Conservation (phyloP, 2,329 filamentous ascomycete species). For the Leptodontidium sp. region DNA sequence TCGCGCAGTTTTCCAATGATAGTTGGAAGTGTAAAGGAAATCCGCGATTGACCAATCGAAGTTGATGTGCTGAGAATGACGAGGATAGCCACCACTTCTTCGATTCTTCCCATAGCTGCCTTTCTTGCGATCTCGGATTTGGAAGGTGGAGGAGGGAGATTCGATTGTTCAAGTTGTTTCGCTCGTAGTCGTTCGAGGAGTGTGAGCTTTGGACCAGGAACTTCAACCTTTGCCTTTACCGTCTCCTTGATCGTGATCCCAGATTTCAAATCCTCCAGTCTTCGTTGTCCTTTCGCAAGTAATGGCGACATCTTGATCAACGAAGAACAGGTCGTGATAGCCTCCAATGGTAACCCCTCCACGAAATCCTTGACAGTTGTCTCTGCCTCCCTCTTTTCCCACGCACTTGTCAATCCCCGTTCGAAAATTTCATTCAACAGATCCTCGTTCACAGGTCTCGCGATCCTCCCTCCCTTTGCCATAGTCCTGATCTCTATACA, state of each 20-base stretch:
- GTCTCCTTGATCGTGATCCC: constrained; percentile 63
- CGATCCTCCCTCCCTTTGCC: constrained; percentile 42
- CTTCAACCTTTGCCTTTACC: constrained; percentile 49
- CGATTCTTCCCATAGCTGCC: constrained; percentile 71
- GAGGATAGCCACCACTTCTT: constrained; percentile 73
- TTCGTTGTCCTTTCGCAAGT: constrained; percentile 71
- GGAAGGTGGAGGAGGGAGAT: constrained; percentile 54
- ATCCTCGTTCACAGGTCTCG: constrained; percentile 57
- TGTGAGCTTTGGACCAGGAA: constrained; percentile 60
- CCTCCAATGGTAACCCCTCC: constrained; percentile 61
- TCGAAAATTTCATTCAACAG: constrained; percentile 63
- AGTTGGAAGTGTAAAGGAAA: constrained; percentile 71
- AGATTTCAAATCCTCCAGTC: constrained; percentile 73
- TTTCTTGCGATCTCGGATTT: constrained; percentile 66
- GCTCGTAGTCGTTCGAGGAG: constrained; percentile 79
- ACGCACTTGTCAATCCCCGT: constrained; percentile 57
- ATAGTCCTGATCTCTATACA: constrained; percentile 61
- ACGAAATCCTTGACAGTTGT: constrained; percentile 55
- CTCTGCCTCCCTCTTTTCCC: constrained; percentile 45
- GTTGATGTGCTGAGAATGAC: constrained; percentile 67
- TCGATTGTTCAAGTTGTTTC: constrained; percentile 67
- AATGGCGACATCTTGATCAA: constrained; percentile 62
- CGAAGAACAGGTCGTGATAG: constrained; percentile 60
- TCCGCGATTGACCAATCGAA: constrained; percentile 60
- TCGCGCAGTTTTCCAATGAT: constrained; percentile 72